Base-by-base conservation (phyloP, 2,329 filamentous ascomycete species). In the Metarhizium album region DNA sequence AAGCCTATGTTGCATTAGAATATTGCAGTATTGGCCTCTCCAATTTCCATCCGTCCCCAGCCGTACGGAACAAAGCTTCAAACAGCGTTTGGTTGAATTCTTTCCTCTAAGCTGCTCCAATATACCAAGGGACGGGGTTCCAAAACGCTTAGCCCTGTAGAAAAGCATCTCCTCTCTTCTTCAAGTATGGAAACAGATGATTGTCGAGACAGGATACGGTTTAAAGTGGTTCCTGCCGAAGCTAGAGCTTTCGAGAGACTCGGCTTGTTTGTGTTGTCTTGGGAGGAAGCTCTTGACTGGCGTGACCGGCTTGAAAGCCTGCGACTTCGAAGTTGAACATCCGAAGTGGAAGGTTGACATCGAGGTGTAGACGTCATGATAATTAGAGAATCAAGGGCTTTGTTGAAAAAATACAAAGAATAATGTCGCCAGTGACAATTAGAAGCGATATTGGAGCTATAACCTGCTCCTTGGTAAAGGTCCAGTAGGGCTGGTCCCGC, bases 101-200 rank as follows among this genome's bases (percentile, higher is more conserved):
- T 72, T 67, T 82, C 80, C 65, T 83, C 80, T 46, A 83, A 64
- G 38, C 80, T 78, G 56, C 76, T 78, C 74, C 79, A 83, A 66
- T 81, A 82, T 49, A 82, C 77, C 35, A 82, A 71, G 11, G 80
- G 80, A 42, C 80, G 68, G 2, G 80, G 80, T 65, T 84, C 80
- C 24, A 84, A 71, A 18, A 84, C 68, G 57, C 69, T 71, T 8
- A 83, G 68, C 58, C 78, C 78, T 48, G 68, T 69, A 9, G 71
- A 70, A 50, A 78, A 80, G 57, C 65, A 71, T 58, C 66, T 68
- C 55, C 72, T 74, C 65, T 83, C 79, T 59, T 78, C 77, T 58
- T 82, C 76, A 54, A 80, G 66, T 58, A 75, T 71, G n/a, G 76
- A 61, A 55, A 80, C 73, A 18, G 75, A 79, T 13, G 77, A 75